Conservation (phyloP, 2,329 filamentous ascomycete species). For the Aspergillus unguis region DNA sequence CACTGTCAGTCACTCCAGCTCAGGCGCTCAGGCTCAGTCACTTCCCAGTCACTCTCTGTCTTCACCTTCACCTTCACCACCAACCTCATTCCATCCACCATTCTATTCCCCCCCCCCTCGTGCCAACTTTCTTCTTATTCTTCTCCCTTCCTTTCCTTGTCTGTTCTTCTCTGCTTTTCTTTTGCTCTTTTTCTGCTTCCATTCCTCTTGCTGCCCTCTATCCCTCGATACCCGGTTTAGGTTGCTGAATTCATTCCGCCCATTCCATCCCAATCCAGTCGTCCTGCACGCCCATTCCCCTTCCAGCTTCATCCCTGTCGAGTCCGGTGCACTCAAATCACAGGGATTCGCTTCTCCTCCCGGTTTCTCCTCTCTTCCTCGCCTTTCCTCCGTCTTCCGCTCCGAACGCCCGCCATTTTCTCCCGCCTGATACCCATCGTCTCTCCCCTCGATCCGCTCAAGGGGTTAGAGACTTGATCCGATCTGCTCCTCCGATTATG, state of each 20-base stretch:
- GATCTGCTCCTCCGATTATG: slow-evolving; percentile 43
- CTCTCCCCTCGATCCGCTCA: slow-evolving; percentile 32
- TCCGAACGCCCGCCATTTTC: slow-evolving; percentile 19
- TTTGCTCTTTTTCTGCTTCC: slow-evolving; percentile 14
- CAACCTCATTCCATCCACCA: neutral
- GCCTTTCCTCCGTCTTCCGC: slow-evolving; percentile 9
- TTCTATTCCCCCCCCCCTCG: neutral
- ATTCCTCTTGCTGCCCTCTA: slow-evolving; percentile 23
- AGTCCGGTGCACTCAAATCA: slow-evolving; percentile 24
- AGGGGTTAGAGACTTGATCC: slow-evolving; percentile 35
- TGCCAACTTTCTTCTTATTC: slow-evolving; percentile 9
- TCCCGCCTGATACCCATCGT: slow-evolving; percentile 18
- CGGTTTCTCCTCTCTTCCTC: slow-evolving; percentile 7
- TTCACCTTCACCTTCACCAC: slow-evolving; percentile 10
- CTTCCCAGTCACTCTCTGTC: neutral
- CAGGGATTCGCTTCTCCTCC: slow-evolving; percentile 7
- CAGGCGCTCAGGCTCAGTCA: too few relatives aligned
- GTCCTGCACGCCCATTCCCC: slow-evolving; percentile 23
- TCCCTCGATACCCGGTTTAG: slow-evolving; percentile 22
- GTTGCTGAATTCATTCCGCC: slow-evolving; percentile 20
- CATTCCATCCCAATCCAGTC: slow-evolving; percentile 22
- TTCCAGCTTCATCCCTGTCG: slow-evolving; percentile 33
- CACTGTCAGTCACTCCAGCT: too few relatives aligned
- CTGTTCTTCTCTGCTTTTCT: slow-evolving; percentile 9
- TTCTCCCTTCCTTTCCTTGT: slow-evolving; percentile 10